Evolutionary conservation across 768 basidiomycete genomes (phyloP), one percentile per base, ranked within the genome.

Genomic region (Asterophora parasitica): DNA sequence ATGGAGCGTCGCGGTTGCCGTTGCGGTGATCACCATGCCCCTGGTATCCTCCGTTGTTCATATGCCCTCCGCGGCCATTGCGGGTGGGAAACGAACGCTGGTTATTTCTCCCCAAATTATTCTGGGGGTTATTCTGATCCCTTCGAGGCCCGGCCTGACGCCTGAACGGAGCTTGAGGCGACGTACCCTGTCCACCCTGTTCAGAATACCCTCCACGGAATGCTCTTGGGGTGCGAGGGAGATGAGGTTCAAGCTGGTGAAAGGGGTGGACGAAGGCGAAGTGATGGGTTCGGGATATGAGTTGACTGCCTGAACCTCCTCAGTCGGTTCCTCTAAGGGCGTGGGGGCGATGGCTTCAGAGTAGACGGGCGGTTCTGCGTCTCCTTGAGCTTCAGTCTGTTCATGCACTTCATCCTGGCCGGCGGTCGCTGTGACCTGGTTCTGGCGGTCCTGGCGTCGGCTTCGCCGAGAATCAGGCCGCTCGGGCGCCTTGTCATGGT

Each of bases 71-170:
- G 23, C 23, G 58, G 27, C 53, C 36, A 39, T 56, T 56, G 34
- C 66, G 66, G 49, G 54, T 59, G 13, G 56, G 54, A 40, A 59
- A 59, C 9, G 54, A 51, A 32, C 61, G 57, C 26, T 57, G 46
- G 40, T 54, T 56, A 49, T 60, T 58, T 30, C 61, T 50, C 20
- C 49, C 51, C n/a, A 48, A 57, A 41, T 54, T 54, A 38, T 46
- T 52, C 34, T 59, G 52, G 44, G 43, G 31, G 5, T 58, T 54
- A 7, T 54, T 56, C 42, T 63, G 61, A 32, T 65, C 62, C 30
- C 63, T 54, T 27, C 66, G 63, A 10, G 54, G 23, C 23, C 23
- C 48, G 9, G 55, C 49, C 12, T 61, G 57, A 15, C 62, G 63
- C 42, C 59, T 57, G 28, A 58, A 55, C 7, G 53, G 44, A 15